Conservation (phyloP, 106 monocot genomes). For the Dendrobium chrysotoxum region DNA sequence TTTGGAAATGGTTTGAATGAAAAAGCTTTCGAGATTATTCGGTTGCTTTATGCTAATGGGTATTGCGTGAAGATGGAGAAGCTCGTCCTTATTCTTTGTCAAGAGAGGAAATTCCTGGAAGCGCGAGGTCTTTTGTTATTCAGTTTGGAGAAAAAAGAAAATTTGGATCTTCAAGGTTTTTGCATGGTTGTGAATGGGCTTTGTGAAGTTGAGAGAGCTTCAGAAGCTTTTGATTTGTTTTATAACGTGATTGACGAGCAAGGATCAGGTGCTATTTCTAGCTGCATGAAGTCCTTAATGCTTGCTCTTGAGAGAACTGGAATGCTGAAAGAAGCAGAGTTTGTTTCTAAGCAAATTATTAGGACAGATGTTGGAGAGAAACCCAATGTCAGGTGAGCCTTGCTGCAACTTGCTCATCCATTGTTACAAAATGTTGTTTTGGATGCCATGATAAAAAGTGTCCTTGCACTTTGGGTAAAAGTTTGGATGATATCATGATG, state of each 20-base stretch:
- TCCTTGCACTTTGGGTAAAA: not conserved
- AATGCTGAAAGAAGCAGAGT: constrained; percentile 53
- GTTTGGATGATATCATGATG: not conserved
- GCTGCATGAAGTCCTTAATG: constrained; percentile 38
- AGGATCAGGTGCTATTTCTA: constrained; percentile 10
- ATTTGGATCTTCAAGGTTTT: constrained; percentile 19
- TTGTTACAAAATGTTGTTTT: not conserved
- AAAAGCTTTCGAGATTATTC: constrained; percentile 47
- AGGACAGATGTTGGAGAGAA: not conserved
- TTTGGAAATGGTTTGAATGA: constrained; percentile 32
- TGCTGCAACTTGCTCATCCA: not conserved
- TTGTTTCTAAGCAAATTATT: constrained; percentile 57
- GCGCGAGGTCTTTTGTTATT: constrained; percentile 55
- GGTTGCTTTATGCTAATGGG: constrained; percentile 53
- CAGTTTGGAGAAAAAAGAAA: constrained; percentile 45
- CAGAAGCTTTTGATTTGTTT: constrained; percentile 73
- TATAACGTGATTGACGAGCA: constrained; percentile 46
- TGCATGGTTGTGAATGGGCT: constrained; percentile 40
- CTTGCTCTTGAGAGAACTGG: constrained; percentile 41
- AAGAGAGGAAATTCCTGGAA: constrained; percentile 49
- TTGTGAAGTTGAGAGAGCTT: constrained; percentile 36
- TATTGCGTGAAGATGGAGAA: constrained; percentile 74
- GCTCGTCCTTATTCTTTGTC: constrained; percentile 36
- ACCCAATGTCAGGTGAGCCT: not conserved
- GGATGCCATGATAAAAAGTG: not conserved